A percentile compares a stretch with the other conserved stretches of the same genome.
phyloP scores from a whole-genome alignment of 2,329 filamentous ascomycete species.

The Metarhizium humberi region DNA sequence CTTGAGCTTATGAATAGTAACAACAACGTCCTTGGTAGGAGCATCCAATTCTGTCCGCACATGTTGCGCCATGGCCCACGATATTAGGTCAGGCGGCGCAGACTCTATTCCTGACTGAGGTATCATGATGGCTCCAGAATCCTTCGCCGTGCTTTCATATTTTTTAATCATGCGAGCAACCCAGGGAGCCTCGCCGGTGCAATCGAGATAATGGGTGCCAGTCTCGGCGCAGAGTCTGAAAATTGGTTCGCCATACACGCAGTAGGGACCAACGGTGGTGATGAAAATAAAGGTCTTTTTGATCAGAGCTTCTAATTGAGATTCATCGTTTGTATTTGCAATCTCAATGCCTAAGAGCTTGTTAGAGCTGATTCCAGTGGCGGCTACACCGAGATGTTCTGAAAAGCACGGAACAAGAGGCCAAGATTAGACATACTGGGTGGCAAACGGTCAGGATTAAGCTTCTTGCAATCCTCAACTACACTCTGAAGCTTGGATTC shows the following conservation, averaged over 20 bases:
- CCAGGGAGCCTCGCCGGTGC: slow-evolving; percentile 52
- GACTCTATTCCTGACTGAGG: slow-evolving; percentile 56
- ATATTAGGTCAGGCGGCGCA: slow-evolving; percentile 49
- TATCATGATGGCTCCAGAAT: slow-evolving; percentile 48
- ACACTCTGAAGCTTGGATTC: slow-evolving; percentile 62
- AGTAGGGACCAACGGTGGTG: slow-evolving; percentile 51
- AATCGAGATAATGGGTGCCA: slow-evolving; percentile 57
- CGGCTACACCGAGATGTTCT: not conserved
- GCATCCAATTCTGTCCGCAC: slow-evolving; percentile 40
- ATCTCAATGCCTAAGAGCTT: slow-evolving; percentile 39
- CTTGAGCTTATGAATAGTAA: slow-evolving; percentile 37
- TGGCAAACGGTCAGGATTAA: slow-evolving; percentile 59
- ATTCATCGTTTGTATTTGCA: slow-evolving; percentile 34
- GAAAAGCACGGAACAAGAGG: not conserved
- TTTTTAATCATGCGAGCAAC: slow-evolving; percentile 50
- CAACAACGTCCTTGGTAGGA: slow-evolving; percentile 42
- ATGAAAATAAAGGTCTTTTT: slow-evolving; percentile 49
- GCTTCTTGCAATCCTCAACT: slow-evolving; percentile 52
- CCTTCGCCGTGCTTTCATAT: slow-evolving; percentile 43
- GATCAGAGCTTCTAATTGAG: slow-evolving; percentile 37
- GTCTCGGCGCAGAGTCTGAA: slow-evolving; percentile 53
- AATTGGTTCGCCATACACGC: slow-evolving; percentile 44
- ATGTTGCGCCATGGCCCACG: slow-evolving; percentile 41
- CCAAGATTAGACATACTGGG: slow-evolving; percentile 46
- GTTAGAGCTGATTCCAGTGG: not conserved